Base-by-base conservation (phyloP, 1,284 basidiomycete species). In the Leccinum griseonigrum region DNA sequence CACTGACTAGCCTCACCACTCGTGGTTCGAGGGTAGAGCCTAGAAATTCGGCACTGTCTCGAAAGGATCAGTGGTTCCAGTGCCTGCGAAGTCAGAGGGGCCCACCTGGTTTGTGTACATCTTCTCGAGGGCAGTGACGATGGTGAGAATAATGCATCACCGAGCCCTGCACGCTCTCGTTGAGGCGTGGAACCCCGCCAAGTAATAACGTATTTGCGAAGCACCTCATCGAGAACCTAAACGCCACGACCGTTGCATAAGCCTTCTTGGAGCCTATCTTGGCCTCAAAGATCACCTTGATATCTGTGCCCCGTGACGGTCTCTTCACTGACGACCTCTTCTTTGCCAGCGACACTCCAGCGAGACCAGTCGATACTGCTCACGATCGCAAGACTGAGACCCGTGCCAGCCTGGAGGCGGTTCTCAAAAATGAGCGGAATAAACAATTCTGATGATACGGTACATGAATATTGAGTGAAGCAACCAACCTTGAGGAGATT, bases 361-460 rank as follows among this genome's bases (percentile, higher is more conserved):
- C 22, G 89, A 13, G 93, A 94, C 28, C 87, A 87, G 34, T 97
- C 87, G 61, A 95, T 95, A 68, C 91, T 95, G 79, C 93, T 95
- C 72, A 98, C 96, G 67, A 98, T 98, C 26, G 96, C 95, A 22
- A 98, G 85, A 16, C 96, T 96, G 2, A 98, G 84, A 14, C 96
- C 96, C 1, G 95, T 98, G 1, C 96, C 96, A 1, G 94, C 90
- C 70, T 97, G 94, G 10, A 94, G 74, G 1, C 92, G 91, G 68
- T 95, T 94, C 74, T 93, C 91, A 95, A 95, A 77, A 98, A 98
- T 0, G 96, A 96, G 69, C 97, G 95, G 79, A 98, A 98, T 2
- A 98, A 82, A 76, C 97, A 94, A 68, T 97, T 94, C 86, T 95
- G 69, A 9, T 36, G 13, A 54, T 43, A 26, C 22, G 34, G 66